Conservation (phyloP, 805 yeast species). For the Hanseniaspora mollemarum region DNA sequence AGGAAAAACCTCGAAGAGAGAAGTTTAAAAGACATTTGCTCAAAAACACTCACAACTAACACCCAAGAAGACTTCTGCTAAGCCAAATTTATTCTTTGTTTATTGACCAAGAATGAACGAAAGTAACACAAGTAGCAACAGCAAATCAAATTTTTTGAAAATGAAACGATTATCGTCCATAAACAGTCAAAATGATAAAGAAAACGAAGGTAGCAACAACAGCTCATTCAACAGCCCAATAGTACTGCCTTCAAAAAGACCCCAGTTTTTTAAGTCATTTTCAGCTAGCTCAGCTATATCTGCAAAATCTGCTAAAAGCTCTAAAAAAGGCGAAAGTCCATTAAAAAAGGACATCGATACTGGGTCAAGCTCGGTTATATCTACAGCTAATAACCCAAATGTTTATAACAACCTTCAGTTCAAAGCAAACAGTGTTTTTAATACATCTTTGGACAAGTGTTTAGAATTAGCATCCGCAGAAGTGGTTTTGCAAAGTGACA, state of each 20-base stretch:
- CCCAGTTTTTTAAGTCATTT: slow-evolving; percentile 28
- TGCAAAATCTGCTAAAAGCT: slow-evolving; percentile 1
- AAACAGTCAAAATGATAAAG: background rate
- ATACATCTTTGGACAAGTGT: slow-evolving; percentile 63
- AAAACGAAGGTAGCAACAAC: background rate
- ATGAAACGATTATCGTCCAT: background rate
- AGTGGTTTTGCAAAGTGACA: slow-evolving; percentile 49
- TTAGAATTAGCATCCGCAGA: slow-evolving; percentile 55
- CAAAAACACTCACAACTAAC: no score
- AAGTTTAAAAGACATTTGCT: no score
- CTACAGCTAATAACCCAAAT: slow-evolving; percentile 17
- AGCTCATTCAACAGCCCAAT: no score
- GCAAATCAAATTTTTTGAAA: background rate
- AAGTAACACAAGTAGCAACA: background rate
- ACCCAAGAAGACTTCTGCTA: no score
- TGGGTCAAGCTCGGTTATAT: no score
- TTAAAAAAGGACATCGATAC: background rate
- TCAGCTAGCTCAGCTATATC: slow-evolving; percentile 25
- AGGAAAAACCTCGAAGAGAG: no score
- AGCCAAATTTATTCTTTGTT: no score
- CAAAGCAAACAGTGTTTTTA: slow-evolving; percentile 46
- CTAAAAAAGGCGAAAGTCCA: background rate
- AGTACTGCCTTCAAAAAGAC: slow-evolving; percentile 1
- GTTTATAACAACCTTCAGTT: slow-evolving; percentile 18
- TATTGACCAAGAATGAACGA: background rate